Conservation (phyloP, 2,329 filamentous ascomycete genomes). For the Cladosporium colombiae region DNA sequence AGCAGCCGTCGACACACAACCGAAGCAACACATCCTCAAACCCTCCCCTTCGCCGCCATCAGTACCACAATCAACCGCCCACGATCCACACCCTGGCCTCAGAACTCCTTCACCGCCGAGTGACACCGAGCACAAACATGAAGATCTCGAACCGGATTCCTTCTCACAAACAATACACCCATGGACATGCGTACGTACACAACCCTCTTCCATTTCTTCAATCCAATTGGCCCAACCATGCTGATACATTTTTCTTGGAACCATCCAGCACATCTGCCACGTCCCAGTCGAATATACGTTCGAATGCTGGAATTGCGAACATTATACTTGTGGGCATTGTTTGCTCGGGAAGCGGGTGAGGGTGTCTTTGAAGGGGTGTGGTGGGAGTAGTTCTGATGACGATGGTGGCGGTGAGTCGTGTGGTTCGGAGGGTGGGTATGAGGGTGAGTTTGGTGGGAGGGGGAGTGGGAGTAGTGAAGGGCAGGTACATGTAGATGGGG, state of each 20-base stretch:
- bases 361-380: neutral
- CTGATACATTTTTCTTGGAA: neutral
- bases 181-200: neutral
- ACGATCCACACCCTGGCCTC: neutral
- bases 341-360: neutral
- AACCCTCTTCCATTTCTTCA: neutral
- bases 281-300: neutral
- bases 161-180: neutral
- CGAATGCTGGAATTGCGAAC: neutral
- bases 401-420: neutral
- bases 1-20: neutral
- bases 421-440: neutral
- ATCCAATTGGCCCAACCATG: neutral
- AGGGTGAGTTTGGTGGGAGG: neutral
- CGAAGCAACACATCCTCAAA: neutral
- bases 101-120: neutral
- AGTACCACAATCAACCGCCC: neutral
- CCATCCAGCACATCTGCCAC: neutral
- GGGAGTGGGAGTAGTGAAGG: neutral
- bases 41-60: neutral
- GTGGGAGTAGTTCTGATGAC: neutral
- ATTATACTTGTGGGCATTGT: neutral
- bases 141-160: neutral
- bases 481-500: neutral
- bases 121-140: neutral